A percentile compares a stretch with the other conserved stretches of the same genome.
Conservation (phyloP, 1,139 yeast species). For the Scheffersomyces quercinus region DNA sequence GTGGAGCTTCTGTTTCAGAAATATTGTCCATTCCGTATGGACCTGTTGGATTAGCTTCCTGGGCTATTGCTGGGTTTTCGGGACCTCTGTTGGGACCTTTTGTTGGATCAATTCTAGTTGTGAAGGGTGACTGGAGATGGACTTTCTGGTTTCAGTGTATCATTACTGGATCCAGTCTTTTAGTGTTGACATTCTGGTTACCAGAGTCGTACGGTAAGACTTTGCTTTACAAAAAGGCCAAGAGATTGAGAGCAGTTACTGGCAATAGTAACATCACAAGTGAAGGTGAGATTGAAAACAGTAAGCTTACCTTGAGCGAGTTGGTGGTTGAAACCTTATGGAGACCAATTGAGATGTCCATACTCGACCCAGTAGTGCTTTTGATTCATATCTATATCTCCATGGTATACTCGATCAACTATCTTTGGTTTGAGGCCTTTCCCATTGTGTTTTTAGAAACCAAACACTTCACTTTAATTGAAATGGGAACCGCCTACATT, state of each 20-base stretch:
- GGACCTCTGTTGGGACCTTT: slow-evolving; percentile 44
- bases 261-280: slow-evolving; percentile 33
- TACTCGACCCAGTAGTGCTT: slow-evolving; percentile 48
- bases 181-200: slow-evolving; percentile 26
- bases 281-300: slow-evolving; percentile 29
- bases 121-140: slow-evolving; percentile 38
- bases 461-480: slow-evolving; percentile 48
- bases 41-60: slow-evolving; percentile 34
- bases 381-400: slow-evolving; percentile 52
- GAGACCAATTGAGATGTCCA: slow-evolving; percentile 46
- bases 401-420: slow-evolving; percentile 53
- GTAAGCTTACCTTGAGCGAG: slow-evolving; percentile 17
- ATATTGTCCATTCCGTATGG: slow-evolving; percentile 25
- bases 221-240: slow-evolving; percentile 35
- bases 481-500: slow-evolving; percentile 48
- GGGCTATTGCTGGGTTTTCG: slow-evolving; percentile 37
- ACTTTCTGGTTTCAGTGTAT: slow-evolving; percentile 41
- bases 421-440: slow-evolving; percentile 62
- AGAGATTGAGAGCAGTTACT: slow-evolving; percentile 34
- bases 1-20: slow-evolving; percentile 39
- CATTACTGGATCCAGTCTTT: slow-evolving; percentile 26
- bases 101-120: slow-evolving; percentile 33
- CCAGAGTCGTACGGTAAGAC: slow-evolving; percentile 41
- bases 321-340: slow-evolving; percentile 44
- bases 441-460: slow-evolving; percentile 53